These are phyloP conservation scores for Fusarium protoensiforme DNA, from an alignment of 2,329 filamentous ascomycete genomes.

Conservation along the genomic window DNA sequence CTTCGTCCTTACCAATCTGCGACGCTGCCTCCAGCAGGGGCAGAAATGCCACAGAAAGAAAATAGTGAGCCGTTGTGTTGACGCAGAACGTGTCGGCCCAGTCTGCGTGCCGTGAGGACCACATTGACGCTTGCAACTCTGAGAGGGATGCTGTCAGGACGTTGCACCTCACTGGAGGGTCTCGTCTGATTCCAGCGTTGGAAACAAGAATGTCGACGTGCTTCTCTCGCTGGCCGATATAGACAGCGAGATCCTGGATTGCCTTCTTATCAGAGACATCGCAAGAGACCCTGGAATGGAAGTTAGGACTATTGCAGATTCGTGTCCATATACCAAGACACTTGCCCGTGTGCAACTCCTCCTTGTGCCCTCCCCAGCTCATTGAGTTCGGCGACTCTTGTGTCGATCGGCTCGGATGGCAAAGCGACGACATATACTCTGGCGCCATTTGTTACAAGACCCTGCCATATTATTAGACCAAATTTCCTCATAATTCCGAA, in stretches of 20 bases:
- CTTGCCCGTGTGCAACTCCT: slow-evolving; percentile 52
- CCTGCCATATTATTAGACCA: slow-evolving; percentile 40
- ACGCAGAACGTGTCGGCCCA: slow-evolving; percentile 59
- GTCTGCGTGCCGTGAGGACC: slow-evolving; percentile 55
- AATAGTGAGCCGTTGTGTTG: slow-evolving; percentile 63
- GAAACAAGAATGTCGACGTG: slow-evolving; percentile 60
- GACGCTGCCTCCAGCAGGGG: slow-evolving; percentile 56
- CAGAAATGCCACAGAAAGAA: slow-evolving; percentile 58
- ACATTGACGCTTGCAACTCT: slow-evolving; percentile 58
- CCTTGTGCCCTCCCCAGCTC: slow-evolving; percentile 48
- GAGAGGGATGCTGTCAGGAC: slow-evolving; percentile 54
- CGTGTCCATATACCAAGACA: neutral
- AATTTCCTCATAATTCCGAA: too few species aligned
- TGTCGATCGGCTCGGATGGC: slow-evolving; percentile 52
- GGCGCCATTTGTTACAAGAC: slow-evolving; percentile 57
- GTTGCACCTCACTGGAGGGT: slow-evolving; percentile 55
- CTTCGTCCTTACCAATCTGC: slow-evolving; percentile 44
- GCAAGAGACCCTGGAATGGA: slow-evolving; percentile 41
- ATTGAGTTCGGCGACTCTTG: slow-evolving; percentile 52
- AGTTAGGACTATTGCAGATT: neutral
- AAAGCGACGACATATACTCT: slow-evolving; percentile 58
- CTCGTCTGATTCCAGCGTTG: slow-evolving; percentile 60
- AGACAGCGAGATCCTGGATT: slow-evolving; percentile 48
- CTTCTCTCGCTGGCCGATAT: slow-evolving; percentile 48
- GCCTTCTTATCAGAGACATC: slow-evolving; percentile 54